Evolutionary conservation across 225 moss, liverwort and hornwort species (phyloP).

Genomic region (Sphagnum contortum): DNA sequence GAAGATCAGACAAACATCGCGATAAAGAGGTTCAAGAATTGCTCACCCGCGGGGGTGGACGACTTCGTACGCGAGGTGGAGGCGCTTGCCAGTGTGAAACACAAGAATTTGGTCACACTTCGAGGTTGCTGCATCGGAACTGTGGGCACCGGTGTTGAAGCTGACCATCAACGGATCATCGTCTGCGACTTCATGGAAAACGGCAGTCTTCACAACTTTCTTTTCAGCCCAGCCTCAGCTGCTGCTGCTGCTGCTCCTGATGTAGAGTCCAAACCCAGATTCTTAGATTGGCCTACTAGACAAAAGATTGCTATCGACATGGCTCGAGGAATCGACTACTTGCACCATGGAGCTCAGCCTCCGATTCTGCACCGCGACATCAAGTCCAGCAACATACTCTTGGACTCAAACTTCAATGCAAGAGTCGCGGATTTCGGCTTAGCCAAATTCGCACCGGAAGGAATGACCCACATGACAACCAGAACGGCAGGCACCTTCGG

Average conservation of each 20-base stretch:
- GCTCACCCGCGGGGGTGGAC: conserved; percentile 20
- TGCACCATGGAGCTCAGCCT: conserved; percentile 23
- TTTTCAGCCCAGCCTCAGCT: conserved; percentile 8
- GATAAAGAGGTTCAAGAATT: conserved; percentile 23
- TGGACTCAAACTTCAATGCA: conserved; percentile 27
- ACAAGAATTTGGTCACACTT: conserved; percentile 22
- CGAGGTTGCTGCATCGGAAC: conserved; percentile 31
- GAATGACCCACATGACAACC: conserved; percentile 18
- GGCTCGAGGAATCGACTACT: conserved; percentile 26
- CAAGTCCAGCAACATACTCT: conserved; percentile 28
- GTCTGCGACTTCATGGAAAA: conserved; percentile 24
- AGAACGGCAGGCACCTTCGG: conserved; percentile 28
- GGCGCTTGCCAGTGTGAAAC: conserved; percentile 31
- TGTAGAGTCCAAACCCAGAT: conserved; percentile 9
- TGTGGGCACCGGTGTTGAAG: conserved; percentile 6
- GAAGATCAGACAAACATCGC: conserved; percentile 19
- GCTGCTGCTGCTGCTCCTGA: too few species aligned
- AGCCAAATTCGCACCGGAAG: conserved; percentile 35
- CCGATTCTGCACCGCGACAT: conserved; percentile 29
- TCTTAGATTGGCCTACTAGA: conserved; percentile 27
- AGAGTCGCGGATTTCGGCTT: conserved; percentile 31
- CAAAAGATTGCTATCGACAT: conserved; percentile 24
- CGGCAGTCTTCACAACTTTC: conserved; percentile 22
- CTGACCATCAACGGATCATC: conserved; percentile 32
- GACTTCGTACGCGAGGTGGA: conserved; percentile 34